These are phyloP conservation scores for Cystofilobasidium capitatum DNA, from an alignment of 768 basidiomycete genomes.

Conservation along the genomic window DNA sequence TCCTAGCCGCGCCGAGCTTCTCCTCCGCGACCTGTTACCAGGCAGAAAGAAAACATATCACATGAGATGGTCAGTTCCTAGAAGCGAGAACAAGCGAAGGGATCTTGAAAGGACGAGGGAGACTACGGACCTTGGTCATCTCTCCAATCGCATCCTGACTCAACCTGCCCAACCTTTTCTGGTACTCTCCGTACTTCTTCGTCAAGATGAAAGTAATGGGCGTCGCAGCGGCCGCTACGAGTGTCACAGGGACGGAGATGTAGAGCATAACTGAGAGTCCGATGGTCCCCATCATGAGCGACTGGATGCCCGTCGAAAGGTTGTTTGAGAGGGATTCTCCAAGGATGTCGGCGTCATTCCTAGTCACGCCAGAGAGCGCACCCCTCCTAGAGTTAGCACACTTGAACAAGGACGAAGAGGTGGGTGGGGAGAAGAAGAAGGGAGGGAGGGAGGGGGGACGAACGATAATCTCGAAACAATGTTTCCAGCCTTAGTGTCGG, in stretches of 20 bases:
- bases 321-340: slow-evolving; percentile 20
- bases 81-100: not conserved
- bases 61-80: not conserved
- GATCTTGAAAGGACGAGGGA: not conserved
- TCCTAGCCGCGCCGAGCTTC: slow-evolving; percentile 22
- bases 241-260: slow-evolving; percentile 19
- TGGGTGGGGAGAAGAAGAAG: not conserved
- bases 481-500: slow-evolving; percentile 20
- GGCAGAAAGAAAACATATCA: too few species aligned
- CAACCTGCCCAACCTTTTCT: slow-evolving; percentile 8
- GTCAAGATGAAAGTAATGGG: slow-evolving; percentile 8
- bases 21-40: slow-evolving; percentile 20
- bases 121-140: slow-evolving; percentile 26
- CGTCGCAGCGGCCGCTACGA: slow-evolving; percentile 5
- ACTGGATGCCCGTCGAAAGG: slow-evolving; percentile 6
- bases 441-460: not conserved
- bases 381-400: not conserved
- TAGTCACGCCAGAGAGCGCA: not conserved
- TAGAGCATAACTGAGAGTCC: slow-evolving; percentile 21
- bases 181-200: slow-evolving; percentile 25
- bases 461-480: slow-evolving; percentile 24
- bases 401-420: not conserved
- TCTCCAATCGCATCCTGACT: slow-evolving; percentile 22
- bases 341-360: slow-evolving; percentile 23
- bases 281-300: slow-evolving; percentile 15